Evolutionary conservation across 768 basidiomycete species (phyloP).

Genomic region (Lactarius akahatsu): DNA sequence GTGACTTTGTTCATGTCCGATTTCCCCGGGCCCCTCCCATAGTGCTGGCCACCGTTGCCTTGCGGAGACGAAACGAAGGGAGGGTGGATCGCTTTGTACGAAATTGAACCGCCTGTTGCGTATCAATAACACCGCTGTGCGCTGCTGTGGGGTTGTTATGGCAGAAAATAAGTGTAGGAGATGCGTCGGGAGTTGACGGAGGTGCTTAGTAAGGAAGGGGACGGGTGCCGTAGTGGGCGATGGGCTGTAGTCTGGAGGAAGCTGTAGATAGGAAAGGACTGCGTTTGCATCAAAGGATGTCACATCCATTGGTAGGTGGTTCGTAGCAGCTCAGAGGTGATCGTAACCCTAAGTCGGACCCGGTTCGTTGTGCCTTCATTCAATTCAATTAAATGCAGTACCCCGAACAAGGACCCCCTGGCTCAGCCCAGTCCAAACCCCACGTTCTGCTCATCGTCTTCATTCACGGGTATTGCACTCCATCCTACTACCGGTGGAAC

Average conservation of each 20-base stretch:
- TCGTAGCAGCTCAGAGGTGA: background rate
- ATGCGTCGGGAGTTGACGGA: conserved; percentile 67
- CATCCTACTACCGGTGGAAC: conserved; percentile 29
- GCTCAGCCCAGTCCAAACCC: conserved; percentile 18
- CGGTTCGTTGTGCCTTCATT: background rate
- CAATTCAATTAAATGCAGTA: background rate
- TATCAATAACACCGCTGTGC: conserved; percentile 60
- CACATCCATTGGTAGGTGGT: conserved; percentile 4
- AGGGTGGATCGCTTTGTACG: conserved; percentile 50
- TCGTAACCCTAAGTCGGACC: background rate
- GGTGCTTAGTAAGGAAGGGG: conserved; percentile 58
- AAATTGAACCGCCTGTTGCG: conserved; percentile 74
- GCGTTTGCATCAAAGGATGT: conserved; percentile 29
- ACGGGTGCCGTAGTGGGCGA: conserved; percentile 58
- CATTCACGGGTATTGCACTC: conserved; percentile 64
- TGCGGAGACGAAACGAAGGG: conserved; percentile 55
- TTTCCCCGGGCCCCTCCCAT: conserved; percentile 57
- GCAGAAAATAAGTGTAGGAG: conserved; percentile 47
- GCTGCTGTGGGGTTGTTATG: conserved; percentile 57
- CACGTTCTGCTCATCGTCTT: conserved; percentile 63
- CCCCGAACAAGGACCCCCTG: background rate
- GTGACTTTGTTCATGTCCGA: conserved; percentile 50
- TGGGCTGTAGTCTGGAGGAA: conserved; percentile 58
- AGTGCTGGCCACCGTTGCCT: conserved; percentile 61
- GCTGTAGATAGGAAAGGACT: conserved; percentile 52